Evolutionary conservation across 805 yeast genomes (phyloP), one percentile per base, ranked within the genome.

Genomic region (Torulaspora delbrueckii): DNA sequence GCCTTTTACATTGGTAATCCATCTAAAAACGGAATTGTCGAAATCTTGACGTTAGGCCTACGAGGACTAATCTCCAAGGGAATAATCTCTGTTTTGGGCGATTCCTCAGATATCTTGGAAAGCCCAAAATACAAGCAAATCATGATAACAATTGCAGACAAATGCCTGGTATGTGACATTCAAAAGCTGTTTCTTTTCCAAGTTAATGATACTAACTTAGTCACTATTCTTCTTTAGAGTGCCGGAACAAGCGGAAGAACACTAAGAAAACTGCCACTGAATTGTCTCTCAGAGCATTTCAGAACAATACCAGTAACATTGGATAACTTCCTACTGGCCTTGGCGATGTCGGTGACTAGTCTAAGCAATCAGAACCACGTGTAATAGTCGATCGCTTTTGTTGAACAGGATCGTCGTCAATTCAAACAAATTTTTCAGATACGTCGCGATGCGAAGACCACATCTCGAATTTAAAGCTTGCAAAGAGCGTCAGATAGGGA

Each of bases 1-100:
- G 52, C 60, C 1, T 71, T 69, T 44, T 53, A 50, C 33, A 58
- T 73, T 4, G 63, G 66, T 2, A 60, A 52, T 28, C 77, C 77
- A 8, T 55, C 63, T n/a, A 39, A 45, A 14, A 37, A 43, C 7
- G 68, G 67, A 0, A 62, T 66, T 3, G 53, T 48, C 22, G 50
- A 53, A 28, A 71, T 72, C 12, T 40, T 73, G 13, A 42, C 51
- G 3, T 51, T 62, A 1, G 57, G 64, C 9, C 51, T 71, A 8
- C 51, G 54, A 18, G 60, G 59, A 16, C 53, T 68, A 26, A 33
- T 59, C 5, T 7, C 36, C n/a, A 39, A 34, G 5, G 50, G 52
- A 3, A 45, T 62, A 6, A 34, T 62, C 13, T 18, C 34, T 7
- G 28, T 47, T 23, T 28, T 35, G 10, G 31, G 44, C 12, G 32